These are phyloP conservation scores for Rhodamnia rubescens DNA, from an alignment of 345 rosid species.

Conservation along the genomic window DNA sequence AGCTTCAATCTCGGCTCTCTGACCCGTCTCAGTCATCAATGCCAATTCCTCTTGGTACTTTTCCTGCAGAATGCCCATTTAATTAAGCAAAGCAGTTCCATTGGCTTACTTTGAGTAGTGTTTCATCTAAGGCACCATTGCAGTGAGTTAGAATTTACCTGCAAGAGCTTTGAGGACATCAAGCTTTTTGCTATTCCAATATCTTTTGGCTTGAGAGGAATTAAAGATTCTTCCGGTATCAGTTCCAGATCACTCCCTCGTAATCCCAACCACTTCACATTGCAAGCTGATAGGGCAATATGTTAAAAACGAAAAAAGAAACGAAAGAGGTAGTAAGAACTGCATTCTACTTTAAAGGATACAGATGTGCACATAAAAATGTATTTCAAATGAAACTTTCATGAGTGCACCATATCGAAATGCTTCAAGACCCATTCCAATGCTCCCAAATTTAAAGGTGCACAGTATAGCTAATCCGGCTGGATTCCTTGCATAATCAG, in stretches of 20 bases:
- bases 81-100: neutral
- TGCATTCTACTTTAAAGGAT: neutral
- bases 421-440: conserved; percentile 96
- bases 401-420: conserved; percentile 58
- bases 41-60: conserved; percentile 54
- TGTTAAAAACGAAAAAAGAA: neutral
- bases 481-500: conserved; percentile 53
- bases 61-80: conserved; percentile 23
- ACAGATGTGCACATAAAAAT: neutral
- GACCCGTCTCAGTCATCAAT: conserved; percentile 51
- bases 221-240: conserved; percentile 65
- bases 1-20: conserved; percentile 77
- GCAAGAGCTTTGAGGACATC: conserved; percentile 48
- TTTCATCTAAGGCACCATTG: neutral
- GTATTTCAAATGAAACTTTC: neutral
- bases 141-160: conserved; percentile 19
- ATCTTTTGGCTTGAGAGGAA: conserved; percentile 54
- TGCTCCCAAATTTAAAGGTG: conserved; percentile 86
- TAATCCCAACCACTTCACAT: conserved; percentile 82
- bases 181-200: conserved; percentile 74
- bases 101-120: neutral
- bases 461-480: conserved; percentile 82
- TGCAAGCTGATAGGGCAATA: conserved; percentile 52
- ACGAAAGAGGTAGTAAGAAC: neutral
- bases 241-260: conserved; percentile 61